These are phyloP conservation scores for Russula emetica DNA, from an alignment of 768 basidiomycete genomes.

Conservation along the genomic window DNA sequence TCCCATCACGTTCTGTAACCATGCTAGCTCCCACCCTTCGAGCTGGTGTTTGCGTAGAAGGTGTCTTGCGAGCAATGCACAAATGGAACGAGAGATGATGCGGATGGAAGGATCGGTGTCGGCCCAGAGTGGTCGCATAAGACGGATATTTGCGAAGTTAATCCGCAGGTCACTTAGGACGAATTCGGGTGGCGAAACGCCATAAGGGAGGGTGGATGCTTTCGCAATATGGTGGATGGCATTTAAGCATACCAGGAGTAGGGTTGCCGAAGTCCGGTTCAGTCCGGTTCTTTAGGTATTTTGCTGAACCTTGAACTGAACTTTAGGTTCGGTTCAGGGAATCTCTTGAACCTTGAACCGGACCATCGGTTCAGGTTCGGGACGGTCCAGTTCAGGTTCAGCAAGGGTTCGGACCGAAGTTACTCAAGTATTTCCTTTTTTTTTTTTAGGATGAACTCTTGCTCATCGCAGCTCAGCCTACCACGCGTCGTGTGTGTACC, in stretches of 20 bases:
- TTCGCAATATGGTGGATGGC: constrained; percentile 6
- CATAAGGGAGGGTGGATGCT: neutral
- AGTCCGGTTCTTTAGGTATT: too few relatives aligned
- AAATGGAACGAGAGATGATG: constrained; percentile 9
- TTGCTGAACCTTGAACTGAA: too few relatives aligned
- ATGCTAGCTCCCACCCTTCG: constrained; percentile 8
- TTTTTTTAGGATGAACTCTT: too few relatives aligned
- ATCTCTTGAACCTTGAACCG: too few relatives aligned
- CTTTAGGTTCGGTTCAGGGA: too few relatives aligned
- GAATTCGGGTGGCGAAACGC: neutral
- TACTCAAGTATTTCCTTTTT: too few relatives aligned
- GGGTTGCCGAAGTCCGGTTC: too few relatives aligned
- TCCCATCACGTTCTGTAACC: constrained; percentile 12
- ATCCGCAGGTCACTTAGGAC: constrained; percentile 14
- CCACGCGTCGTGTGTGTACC: too few relatives aligned
- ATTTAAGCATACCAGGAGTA: constrained; percentile 11
- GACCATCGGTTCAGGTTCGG: too few relatives aligned
- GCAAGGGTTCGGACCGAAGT: too few relatives aligned
- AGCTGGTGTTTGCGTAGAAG: constrained; percentile 3
- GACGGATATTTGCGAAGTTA: constrained; percentile 8
- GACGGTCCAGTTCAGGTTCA: too few relatives aligned
- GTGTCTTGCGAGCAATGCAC: constrained; percentile 17
- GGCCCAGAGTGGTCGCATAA: constrained; percentile 11
- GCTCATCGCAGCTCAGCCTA: too few relatives aligned
- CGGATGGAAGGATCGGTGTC: constrained; percentile 13